Evolutionary conservation across 208 protist species (phyloP).

Genomic region (Crithidia acanthocephali): DNA sequence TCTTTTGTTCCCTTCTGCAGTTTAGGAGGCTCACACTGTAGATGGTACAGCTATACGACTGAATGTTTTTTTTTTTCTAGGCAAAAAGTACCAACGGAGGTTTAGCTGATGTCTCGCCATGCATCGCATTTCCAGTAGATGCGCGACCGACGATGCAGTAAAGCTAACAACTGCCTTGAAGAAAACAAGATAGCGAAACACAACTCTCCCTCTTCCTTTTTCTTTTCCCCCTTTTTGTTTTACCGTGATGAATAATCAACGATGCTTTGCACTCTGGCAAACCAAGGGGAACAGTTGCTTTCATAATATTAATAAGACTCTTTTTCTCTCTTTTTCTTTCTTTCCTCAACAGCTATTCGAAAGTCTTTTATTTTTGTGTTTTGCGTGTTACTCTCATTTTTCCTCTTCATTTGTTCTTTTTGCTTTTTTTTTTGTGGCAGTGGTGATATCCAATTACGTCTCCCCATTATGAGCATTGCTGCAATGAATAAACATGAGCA

Average conservation of each 20-base stretch:
- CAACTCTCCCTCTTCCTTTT: background rate
- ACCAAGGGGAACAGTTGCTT: background rate
- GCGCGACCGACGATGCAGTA: too few species aligned
- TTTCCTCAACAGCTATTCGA: background rate
- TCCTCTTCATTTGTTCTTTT: conserved; percentile 17
- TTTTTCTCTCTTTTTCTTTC: background rate
- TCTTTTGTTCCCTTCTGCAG: too few species aligned
- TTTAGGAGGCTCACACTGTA: too few species aligned
- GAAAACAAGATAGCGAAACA: background rate
- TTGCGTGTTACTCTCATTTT: background rate
- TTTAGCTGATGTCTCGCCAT: too few species aligned
- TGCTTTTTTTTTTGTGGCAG: conserved; percentile 14
- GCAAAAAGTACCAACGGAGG: too few species aligned
- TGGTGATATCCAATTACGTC: background rate
- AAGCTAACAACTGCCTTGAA: too few species aligned
- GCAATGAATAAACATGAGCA: background rate
- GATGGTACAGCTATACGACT: too few species aligned
- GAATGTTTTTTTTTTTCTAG: too few species aligned
- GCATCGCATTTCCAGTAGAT: too few species aligned
- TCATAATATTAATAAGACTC: background rate
- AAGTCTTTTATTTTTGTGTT: background rate
- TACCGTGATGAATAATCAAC: background rate
- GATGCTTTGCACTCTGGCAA: background rate
- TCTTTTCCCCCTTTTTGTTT: conserved; percentile 6
- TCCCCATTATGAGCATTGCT: background rate